Evolutionary conservation across 331 rosid genomes (phyloP).

Genomic region (Cydonia oblonga): DNA sequence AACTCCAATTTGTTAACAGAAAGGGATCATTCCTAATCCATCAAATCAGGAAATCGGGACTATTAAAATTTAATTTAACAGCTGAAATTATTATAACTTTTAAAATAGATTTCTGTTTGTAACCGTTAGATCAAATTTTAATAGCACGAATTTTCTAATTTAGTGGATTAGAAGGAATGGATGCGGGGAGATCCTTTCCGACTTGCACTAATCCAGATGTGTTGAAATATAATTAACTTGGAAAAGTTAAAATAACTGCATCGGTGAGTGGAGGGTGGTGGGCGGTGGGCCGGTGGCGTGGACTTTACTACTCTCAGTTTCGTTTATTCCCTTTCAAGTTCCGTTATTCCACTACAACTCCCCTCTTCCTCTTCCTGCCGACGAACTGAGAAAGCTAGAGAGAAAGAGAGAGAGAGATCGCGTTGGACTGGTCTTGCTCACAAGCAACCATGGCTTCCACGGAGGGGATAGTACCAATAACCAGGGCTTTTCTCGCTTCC

Average conservation of each 20-base stretch:
- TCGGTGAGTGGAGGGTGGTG: neutral
- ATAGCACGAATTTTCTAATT: too few species aligned
- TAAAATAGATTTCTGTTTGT: too few species aligned
- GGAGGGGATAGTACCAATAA: constrained; percentile 82
- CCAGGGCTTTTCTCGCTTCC: constrained; percentile 61
- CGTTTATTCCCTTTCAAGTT: neutral
- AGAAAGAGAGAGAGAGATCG: neutral
- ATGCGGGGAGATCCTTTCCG: too few species aligned
- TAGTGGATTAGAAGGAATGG: too few species aligned
- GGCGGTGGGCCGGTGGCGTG: neutral
- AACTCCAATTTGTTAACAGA: too few species aligned
- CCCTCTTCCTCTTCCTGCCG: neutral
- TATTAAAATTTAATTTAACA: too few species aligned
- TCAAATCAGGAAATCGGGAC: accelerated
- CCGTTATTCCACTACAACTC: constrained; percentile 1
- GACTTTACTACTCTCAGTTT: neutral
- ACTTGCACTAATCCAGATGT: too few species aligned
- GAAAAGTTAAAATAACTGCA: neutral
- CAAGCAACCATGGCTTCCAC: constrained; percentile 51
- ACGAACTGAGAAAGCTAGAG: neutral
- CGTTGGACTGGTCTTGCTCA: neutral
- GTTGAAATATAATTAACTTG: too few species aligned
- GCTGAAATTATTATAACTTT: too few species aligned
- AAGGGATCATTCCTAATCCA: too few species aligned
- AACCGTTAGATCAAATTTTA: too few species aligned